Percentiles rank a stretch among this genome's conserved stretches.
phyloP scores from a whole-genome alignment of 208 protist genomes.

The Lotmaria passim region DNA sequence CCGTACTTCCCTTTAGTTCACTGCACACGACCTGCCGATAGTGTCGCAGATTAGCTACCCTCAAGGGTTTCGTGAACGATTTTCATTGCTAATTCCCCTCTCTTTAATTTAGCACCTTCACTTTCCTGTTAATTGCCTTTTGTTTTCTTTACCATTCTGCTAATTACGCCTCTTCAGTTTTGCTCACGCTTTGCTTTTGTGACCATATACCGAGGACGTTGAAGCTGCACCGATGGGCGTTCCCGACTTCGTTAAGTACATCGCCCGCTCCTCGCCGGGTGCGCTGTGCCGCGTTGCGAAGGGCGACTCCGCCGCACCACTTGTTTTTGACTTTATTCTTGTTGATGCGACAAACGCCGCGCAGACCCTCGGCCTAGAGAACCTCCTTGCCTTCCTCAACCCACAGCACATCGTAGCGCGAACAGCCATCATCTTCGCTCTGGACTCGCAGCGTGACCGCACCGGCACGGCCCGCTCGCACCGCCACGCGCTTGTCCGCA shows the following conservation, averaged over 20 bases:
- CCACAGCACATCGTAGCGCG: conserved; percentile 37
- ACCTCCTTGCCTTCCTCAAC: conserved; percentile 51
- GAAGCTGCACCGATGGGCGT: conserved; percentile 52
- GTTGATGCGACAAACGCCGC: conserved; percentile 86
- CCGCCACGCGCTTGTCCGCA: conserved; percentile 58
- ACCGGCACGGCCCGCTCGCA: conserved; percentile 62
- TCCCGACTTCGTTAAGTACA: conserved; percentile 89
- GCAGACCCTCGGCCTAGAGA: conserved; percentile 74
- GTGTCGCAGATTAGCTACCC: too few relatives aligned
- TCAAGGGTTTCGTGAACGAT: too few relatives aligned
- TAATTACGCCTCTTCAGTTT: not conserved
- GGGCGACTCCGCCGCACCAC: conserved; percentile 18
- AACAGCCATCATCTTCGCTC: conserved; percentile 72
- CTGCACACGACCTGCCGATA: too few relatives aligned
- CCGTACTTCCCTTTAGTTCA: too few relatives aligned
- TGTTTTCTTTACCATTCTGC: too few relatives aligned
- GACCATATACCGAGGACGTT: not conserved
- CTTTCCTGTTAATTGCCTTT: too few relatives aligned
- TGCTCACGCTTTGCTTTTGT: not conserved
- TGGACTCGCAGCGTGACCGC: conserved; percentile 79
- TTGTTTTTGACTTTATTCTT: conserved; percentile 83
- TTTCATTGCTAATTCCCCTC: too few relatives aligned
- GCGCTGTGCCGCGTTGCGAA: conserved; percentile 69
- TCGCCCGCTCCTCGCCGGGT: conserved; percentile 57
- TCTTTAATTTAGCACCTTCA: too few relatives aligned